Evolutionary conservation across 2,329 filamentous ascomycete genomes (phyloP).

Genomic region (Nectriaceae sp.): DNA sequence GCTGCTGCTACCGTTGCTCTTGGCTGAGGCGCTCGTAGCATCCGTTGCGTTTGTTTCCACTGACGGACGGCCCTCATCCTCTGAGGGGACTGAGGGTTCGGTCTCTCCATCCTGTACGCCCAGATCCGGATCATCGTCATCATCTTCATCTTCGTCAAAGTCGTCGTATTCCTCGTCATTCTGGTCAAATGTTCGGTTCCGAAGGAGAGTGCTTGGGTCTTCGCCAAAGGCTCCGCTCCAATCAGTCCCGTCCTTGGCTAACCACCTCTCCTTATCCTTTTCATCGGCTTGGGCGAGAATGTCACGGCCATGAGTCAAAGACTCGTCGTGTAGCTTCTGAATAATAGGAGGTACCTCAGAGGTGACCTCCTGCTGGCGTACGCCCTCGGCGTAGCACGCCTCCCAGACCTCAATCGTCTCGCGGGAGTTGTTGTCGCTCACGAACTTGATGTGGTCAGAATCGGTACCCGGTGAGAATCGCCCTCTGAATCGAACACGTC

Average conservation of each 20-base stretch:
- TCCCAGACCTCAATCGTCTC: constrained; percentile 97
- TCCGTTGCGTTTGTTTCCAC: constrained; percentile 42
- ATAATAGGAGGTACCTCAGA: constrained; percentile 73
- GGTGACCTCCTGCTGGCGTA: constrained; percentile 69
- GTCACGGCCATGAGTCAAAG: constrained; percentile 77
- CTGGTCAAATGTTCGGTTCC: constrained; percentile 28
- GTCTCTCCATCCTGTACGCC: constrained; percentile 59
- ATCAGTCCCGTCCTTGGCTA: constrained; percentile 77
- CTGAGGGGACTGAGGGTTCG: constrained; percentile 29
- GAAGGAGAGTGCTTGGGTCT: constrained; percentile 61
- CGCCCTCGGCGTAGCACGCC: constrained; percentile 84
- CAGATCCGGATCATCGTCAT: constrained; percentile 49
- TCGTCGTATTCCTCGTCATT: constrained; percentile 44
- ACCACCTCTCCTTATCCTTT: constrained; percentile 76
- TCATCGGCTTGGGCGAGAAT: constrained; percentile 72
- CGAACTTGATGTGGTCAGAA: constrained; percentile 79
- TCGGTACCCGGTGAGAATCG: constrained; percentile 91
- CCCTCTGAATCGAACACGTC: constrained; percentile 76
- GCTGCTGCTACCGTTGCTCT: constrained; percentile 32
- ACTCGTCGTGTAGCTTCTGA: constrained; percentile 78
- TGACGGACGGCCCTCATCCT: constrained; percentile 35
- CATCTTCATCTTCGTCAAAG: constrained; percentile 35
- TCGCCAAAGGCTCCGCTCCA: constrained; percentile 86
- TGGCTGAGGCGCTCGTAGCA: constrained; percentile 33
- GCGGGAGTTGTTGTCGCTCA: constrained; percentile 82